Base-by-base conservation (phyloP, 2,329 filamentous ascomycete species). In the Hypoxylon sp. region DNA sequence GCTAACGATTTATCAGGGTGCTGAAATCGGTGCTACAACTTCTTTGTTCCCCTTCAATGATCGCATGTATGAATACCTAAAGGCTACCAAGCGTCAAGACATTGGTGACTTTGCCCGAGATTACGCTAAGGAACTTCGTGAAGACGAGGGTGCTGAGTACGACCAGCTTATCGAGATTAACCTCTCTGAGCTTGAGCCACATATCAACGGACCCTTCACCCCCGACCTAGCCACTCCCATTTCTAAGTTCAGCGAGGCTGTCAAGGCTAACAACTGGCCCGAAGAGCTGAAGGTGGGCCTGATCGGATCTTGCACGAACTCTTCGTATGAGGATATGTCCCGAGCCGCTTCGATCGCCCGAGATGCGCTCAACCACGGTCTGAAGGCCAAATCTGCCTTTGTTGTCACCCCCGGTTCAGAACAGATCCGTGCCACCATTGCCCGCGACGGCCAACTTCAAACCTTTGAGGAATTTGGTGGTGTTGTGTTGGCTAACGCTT, bases 121-220 rank as follows among this genome's bases (percentile, higher is more conserved):
- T 39, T 98, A 98, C 81, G 92, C 93, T 75, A 86, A 93, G 76
- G 94, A 97, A 77, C 92, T 99, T 72, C 89, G 88, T 67, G 91
- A 93, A 79, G 96, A 99, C 75, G 87, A 97, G 83, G 94, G 94
- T 74, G 93, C 93, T 74, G 91, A 98, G 83, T 99, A 98, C 82
- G 96, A 99, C 82, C 88, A 98, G 84, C 83, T 98, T 74, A 94
- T 98, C 78, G 95, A 98, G 85, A 93, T 99, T 84, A 95, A 99
- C 87, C 89, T 99, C 61, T 92, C 89, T 65, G 92, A 95, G 83
- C 91, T 99, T 53, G 96, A 99, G 87, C 96, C 96, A 74, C 94
- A 98, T 81, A 94, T 99, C 86, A 99, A 99, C 86, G 96, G 96
- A 73, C 96, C 96, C 72, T 98, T 98, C 89, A 99, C 96, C 29